Evolutionary conservation across 257 asterid species (phyloP).

Genomic region (Prunella vulgaris): DNA sequence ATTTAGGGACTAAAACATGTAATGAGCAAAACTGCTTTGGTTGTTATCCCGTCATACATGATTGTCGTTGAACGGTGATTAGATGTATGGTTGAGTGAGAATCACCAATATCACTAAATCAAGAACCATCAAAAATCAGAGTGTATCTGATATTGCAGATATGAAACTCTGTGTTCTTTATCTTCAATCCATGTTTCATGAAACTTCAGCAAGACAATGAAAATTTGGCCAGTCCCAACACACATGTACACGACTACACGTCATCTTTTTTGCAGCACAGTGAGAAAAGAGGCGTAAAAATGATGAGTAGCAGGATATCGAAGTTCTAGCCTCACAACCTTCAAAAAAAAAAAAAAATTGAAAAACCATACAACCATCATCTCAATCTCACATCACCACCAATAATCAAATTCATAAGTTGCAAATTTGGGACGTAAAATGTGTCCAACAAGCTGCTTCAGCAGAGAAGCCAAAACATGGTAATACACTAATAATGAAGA

Average conservation of each 20-base stretch:
- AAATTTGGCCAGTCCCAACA: conserved; percentile 1
- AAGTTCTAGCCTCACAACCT: conserved; percentile 8
- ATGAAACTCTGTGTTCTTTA: conserved; percentile 10
- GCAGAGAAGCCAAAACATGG: conserved; percentile 11
- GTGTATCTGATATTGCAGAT: neutral
- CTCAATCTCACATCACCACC: conserved; percentile 9
- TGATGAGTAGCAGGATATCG: neutral
- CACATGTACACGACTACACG: conserved; percentile 4
- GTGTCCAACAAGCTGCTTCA: neutral
- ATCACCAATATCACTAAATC: conserved; percentile 2
- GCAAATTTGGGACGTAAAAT: neutral
- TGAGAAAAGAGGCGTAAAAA: neutral
- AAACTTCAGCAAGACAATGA: neutral
- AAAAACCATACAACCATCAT: conserved; percentile 9
- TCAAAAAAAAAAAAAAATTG: neutral
- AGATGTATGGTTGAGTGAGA: neutral
- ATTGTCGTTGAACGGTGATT: neutral
- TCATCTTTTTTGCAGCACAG: conserved; percentile 5
- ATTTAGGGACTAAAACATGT: neutral
- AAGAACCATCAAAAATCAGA: neutral
- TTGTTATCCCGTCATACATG: conserved; percentile 7
- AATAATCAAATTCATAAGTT: conserved; percentile 6
- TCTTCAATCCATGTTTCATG: conserved; percentile 5
- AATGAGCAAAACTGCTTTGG: neutral
- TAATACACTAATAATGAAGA: neutral